Evolutionary conservation across 306 rosid species (phyloP), one percentile per base, ranked within the genome.

Genomic region (Pterocarpus macrocarpus): DNA sequence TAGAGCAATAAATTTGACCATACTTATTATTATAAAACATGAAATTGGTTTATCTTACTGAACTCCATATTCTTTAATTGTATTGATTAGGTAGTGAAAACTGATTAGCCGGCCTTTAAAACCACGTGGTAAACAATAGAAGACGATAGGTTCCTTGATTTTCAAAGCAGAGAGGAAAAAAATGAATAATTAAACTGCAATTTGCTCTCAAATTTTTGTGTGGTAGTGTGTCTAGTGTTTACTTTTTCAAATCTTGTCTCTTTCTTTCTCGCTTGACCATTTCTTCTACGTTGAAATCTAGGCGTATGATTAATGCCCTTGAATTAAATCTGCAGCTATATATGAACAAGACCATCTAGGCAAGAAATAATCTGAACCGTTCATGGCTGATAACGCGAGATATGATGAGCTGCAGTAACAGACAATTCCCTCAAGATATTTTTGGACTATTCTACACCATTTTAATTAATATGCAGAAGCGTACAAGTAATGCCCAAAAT

Each of bases 101-200:
- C 65, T 4, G n/a, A 22, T 47, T 15, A 67, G 87, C 73, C 87
- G 78, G 81, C 84, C 47, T 59, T 68, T 50, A 32, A 52, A 79
- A 65, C 15, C 61, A 83, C 33, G 75, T 38, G 5, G 77, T 47
- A 61, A 10, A 58, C 61, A 45, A 64, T 15, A 58, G 41, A 65
- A 58, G 45, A 71, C 28, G 28, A 62, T 52, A 22, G 5, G 65
- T 69, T 69, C 53, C 77, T 7, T 16, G 44, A 79, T 69, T 78
- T 79, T 79, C 82, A 57, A 68, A 58, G 11, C 62, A 69, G 15
- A 79, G 49, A 58, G 41, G 55, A 13, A 34, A 10, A 7, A 15
- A 53, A 30, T 2, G 36, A 68, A 69, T 44, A 47, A 28, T 12
- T 32, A 33, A 77, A 76, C 53, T 33, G 47, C 86, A 83, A 53